A percentile compares a stretch with the other conserved stretches of the same genome.
Conservation (phyloP, 2,329 filamentous ascomycete species). For the Colletotrichum spinosum region DNA sequence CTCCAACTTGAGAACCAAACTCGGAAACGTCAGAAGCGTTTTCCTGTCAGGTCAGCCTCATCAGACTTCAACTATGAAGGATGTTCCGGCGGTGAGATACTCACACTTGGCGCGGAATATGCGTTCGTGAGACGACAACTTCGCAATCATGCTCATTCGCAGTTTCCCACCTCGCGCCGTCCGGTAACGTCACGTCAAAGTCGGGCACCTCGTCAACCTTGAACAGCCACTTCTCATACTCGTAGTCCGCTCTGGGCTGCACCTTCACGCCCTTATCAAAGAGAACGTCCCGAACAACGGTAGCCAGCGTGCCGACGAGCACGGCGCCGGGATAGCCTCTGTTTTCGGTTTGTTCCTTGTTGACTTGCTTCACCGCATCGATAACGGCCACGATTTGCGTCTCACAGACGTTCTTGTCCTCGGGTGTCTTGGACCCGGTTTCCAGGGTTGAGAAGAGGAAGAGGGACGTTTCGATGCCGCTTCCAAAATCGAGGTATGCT, state of each 20-base stretch:
- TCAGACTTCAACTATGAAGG: not conserved
- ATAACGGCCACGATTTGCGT: constrained; percentile 49
- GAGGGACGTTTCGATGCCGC: constrained; percentile 71
- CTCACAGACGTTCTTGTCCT: constrained; percentile 43
- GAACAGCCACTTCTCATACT: constrained; percentile 71
- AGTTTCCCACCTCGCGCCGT: constrained; percentile 66
- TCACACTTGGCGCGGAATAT: constrained; percentile 67
- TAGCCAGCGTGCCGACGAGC: constrained; percentile 50
- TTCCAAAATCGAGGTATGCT: constrained; percentile 71
- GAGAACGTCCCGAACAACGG: constrained; percentile 40
- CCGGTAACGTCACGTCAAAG: constrained; percentile 48
- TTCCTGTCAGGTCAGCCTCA: constrained; percentile 44
- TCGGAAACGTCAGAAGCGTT: constrained; percentile 58
- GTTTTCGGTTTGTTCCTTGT: constrained; percentile 39
- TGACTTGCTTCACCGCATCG: constrained; percentile 44
- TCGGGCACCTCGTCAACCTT: constrained; percentile 56
- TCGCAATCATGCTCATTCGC: constrained; percentile 64
- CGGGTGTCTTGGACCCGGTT: constrained; percentile 38
- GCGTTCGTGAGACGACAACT: constrained; percentile 65
- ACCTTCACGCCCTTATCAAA: constrained; percentile 38
- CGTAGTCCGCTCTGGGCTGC: constrained; percentile 41
- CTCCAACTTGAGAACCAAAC: constrained; percentile 56
- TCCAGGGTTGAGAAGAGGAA: constrained; percentile 71
- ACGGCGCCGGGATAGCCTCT: constrained; percentile 45
- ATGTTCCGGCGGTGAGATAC: constrained; percentile 8